phyloP scores from a whole-genome alignment of 352 stramenopile species.

The Phytophthora sp. region DNA sequence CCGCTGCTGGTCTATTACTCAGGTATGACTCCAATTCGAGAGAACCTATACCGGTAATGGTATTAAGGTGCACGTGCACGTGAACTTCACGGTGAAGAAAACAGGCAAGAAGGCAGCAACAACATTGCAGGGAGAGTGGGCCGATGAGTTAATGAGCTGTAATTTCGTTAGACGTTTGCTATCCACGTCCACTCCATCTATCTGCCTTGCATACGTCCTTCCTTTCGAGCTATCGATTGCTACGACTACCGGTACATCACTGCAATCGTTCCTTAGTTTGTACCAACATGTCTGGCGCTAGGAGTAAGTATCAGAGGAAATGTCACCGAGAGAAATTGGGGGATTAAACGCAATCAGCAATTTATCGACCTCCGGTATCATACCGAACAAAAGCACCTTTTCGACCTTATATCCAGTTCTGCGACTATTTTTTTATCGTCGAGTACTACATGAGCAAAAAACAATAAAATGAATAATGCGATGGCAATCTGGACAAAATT shows the following conservation, averaged over 20 bases:
- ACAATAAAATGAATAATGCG: constrained; percentile 3
- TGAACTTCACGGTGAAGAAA: too few relatives aligned
- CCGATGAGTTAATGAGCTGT: constrained; percentile 6
- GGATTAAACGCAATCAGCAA: too few relatives aligned
- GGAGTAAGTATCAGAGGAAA: too few relatives aligned
- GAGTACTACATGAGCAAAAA: too few relatives aligned
- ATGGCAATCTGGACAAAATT: too few relatives aligned
- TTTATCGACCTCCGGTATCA: too few relatives aligned
- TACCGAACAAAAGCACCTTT: too few relatives aligned
- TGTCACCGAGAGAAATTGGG: too few relatives aligned
- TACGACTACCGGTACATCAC: too few relatives aligned
- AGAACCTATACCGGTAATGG: constrained; percentile 7
- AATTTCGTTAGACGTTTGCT: constrained; percentile 6
- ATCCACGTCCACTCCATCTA: neutral
- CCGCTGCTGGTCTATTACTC: constrained; percentile 14
- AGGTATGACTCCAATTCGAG: constrained; percentile 39
- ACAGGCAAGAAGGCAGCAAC: neutral
- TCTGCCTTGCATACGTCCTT: neutral
- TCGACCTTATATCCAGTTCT: too few relatives aligned
- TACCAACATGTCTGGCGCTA: too few relatives aligned
- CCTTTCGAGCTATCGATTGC: neutral
- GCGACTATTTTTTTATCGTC: too few relatives aligned
- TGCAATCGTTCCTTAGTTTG: neutral
- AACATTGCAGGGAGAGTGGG: neutral
- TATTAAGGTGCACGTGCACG: neutral